These are phyloP conservation scores for Sedum album DNA, from an alignment of 164 flowering plant species.

Conservation along the genomic window DNA sequence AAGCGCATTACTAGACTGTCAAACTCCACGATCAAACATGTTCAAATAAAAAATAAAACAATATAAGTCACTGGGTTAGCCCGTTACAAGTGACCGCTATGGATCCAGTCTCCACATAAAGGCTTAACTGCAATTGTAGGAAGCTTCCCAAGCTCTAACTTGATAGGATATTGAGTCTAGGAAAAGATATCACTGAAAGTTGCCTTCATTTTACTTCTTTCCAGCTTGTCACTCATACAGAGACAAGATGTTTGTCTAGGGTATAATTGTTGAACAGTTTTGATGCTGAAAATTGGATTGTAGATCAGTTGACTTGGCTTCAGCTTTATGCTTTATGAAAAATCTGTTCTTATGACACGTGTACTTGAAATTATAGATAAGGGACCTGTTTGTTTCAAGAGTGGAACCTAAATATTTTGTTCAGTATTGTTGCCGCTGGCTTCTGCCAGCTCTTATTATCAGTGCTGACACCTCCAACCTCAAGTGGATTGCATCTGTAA, in stretches of 20 bases:
- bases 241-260: no score
- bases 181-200: no score
- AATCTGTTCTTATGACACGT: not conserved
- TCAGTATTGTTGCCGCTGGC: slow-evolving; percentile 76
- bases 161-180: no score
- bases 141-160: no score
- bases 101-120: no score
- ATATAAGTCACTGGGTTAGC: not conserved
- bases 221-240: no score
- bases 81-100: not conserved
- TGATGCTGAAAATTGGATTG: not conserved
- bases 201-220: no score
- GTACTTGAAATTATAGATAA: slow-evolving; percentile 38
- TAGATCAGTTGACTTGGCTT: no score
- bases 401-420: slow-evolving; percentile 54
- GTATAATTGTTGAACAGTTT: no score
- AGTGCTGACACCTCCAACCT: slow-evolving; percentile 43
- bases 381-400: slow-evolving; percentile 51
- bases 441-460: slow-evolving; percentile 70
- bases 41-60: not conserved
- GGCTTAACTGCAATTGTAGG: not conserved
- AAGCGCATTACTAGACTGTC: not conserved
- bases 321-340: no score
- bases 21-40: not conserved
- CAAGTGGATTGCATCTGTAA: slow-evolving; percentile 61